A percentile compares a stretch with the other conserved stretches of the same genome.
These are phyloP conservation scores for Porodaedalea pini DNA, from an alignment of 1,284 basidiomycete species.

Conservation along the genomic window DNA sequence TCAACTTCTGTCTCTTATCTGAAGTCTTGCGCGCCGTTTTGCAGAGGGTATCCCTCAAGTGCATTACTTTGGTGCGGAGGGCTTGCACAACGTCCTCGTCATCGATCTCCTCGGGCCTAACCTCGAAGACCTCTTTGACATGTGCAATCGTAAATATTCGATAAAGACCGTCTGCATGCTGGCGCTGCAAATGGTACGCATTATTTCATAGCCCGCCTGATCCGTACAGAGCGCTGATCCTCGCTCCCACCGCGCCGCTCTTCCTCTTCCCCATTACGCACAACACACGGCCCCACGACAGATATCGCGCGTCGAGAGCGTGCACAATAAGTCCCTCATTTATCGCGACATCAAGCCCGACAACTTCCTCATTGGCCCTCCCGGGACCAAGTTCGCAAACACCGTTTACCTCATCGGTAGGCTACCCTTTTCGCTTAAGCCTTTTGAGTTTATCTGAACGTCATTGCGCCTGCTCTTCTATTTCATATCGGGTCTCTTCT, in stretches of 20 bases:
- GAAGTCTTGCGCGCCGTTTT: background rate
- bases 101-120: conserved; percentile 97
- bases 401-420: conserved; percentile 87
- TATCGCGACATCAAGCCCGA: conserved; percentile 99
- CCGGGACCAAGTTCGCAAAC: conserved; percentile 89
- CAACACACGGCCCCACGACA: conserved; percentile 31
- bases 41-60: conserved; percentile 93
- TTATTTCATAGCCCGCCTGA: conserved; percentile 4
- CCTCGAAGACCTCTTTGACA: conserved; percentile 95
- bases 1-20: background rate
- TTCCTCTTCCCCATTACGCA: background rate
- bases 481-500: conserved; percentile 11
- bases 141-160: conserved; percentile 96
- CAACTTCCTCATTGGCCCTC: conserved; percentile 96
- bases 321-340: conserved; percentile 98
- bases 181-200: conserved; percentile 92
- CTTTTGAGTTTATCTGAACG: conserved; percentile 5
- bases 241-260: background rate
- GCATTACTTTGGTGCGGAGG: conserved; percentile 98
- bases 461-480: background rate
- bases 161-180: conserved; percentile 99
- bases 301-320: conserved; percentile 95
- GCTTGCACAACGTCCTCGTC: conserved; percentile 94
- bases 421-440: conserved; percentile 25
- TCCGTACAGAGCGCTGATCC: conserved; percentile 4